Percentiles rank a stretch among this genome's conserved stretches.
Conservation (phyloP, 129 eudicot genomes). For the Helichrysum umbraculigerum region DNA sequence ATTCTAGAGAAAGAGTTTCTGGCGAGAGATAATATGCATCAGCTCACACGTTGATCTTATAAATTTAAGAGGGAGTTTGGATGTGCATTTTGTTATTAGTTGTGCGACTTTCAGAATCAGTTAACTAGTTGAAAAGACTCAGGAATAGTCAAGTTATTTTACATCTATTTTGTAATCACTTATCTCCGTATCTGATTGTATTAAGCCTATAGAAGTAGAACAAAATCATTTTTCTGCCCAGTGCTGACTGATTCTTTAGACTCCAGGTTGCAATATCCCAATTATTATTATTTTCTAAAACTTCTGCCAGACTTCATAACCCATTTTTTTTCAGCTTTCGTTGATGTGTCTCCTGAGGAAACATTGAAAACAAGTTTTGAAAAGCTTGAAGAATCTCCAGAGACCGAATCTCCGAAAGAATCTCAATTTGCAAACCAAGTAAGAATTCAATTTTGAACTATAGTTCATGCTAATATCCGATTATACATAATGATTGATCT, state of each 20-base stretch:
- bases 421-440: slow-evolving; percentile 50
- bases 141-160: neutral
- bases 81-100: neutral
- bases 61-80: neutral
- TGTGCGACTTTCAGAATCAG: neutral
- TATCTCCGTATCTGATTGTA: neutral
- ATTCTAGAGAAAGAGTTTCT: neutral
- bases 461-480: slow-evolving; percentile 3
- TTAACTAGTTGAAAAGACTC: neutral
- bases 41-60: neutral
- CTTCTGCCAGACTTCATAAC: slow-evolving; percentile 1
- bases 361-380: slow-evolving; percentile 62
- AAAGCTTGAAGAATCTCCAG: slow-evolving; percentile 47
- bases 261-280: neutral
- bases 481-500: neutral
- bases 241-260: neutral
- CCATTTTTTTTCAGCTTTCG: slow-evolving; percentile 57
- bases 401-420: slow-evolving; percentile 49
- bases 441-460: slow-evolving; percentile 25
- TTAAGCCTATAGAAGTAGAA: no score
- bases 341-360: slow-evolving; percentile 92
- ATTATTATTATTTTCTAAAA: neutral
- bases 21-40: neutral
- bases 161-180: neutral
- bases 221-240: neutral